These are phyloP conservation scores for Tolypocladium capitatum DNA, from an alignment of 2,329 filamentous ascomycete species.

Conservation along the genomic window DNA sequence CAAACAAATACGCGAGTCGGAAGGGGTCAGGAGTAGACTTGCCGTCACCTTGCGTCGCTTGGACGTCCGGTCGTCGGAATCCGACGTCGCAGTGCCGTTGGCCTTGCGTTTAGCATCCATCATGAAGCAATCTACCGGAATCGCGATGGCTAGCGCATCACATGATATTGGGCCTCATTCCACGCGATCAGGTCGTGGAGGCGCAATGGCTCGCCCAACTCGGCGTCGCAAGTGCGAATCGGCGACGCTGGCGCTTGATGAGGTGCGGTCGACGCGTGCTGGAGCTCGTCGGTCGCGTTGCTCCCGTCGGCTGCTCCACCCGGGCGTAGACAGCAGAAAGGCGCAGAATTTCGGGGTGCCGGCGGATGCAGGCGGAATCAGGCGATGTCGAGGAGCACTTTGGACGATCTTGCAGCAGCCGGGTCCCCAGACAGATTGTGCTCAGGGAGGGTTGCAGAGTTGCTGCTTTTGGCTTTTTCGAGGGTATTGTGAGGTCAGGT, in stretches of 20 bases:
- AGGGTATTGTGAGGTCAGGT: conserved; percentile 8
- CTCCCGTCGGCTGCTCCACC: background rate
- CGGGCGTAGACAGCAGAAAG: background rate
- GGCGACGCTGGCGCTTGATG: background rate
- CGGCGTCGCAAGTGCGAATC: conserved; percentile 2
- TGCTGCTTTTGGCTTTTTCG: conserved; percentile 5
- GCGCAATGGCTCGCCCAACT: conserved; percentile 12
- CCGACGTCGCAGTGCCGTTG: conserved; percentile 28
- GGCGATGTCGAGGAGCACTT: background rate
- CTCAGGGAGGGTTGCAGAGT: conserved; percentile 1
- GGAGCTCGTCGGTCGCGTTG: conserved; percentile 1
- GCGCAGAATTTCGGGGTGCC: background rate
- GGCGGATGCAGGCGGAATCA: background rate
- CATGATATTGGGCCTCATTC: conserved; percentile 5
- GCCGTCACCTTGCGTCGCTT: conserved; percentile 42
- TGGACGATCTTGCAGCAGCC: background rate
- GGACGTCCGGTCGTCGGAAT: conserved; percentile 37
- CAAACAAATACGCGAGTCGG: background rate
- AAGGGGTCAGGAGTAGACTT: conserved; percentile 20
- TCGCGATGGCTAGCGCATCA: conserved; percentile 16
- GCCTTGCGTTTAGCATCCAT: conserved; percentile 49
- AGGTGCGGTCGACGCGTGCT: conserved; percentile 2
- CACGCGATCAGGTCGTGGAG: conserved; percentile 6
- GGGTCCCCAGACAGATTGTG: background rate
- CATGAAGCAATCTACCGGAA: conserved; percentile 9